These are phyloP conservation scores for Sporobolomyces roseus DNA, from an alignment of 768 basidiomycete species.

Conservation along the genomic window DNA sequence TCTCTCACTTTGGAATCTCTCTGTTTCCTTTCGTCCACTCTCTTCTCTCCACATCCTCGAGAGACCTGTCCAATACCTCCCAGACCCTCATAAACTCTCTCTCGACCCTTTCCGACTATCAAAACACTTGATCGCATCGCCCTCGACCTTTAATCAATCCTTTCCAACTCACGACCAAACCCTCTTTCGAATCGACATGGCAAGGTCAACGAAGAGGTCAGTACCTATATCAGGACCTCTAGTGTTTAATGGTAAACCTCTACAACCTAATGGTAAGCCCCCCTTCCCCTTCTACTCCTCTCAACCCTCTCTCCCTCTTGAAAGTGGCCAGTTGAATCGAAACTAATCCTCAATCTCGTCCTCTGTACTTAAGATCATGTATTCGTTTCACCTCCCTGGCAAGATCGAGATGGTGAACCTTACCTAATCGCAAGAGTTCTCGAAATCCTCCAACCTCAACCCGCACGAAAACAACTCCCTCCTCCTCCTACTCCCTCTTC, in stretches of 20 bases:
- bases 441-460: conserved; percentile 75
- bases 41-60: too few relatives aligned
- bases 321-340: too few relatives aligned
- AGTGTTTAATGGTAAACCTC: conserved; percentile 19
- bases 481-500: not conserved
- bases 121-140: too few relatives aligned
- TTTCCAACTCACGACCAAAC: too few relatives aligned
- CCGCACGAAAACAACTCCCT: not conserved
- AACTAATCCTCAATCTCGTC: not conserved
- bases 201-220: not conserved
- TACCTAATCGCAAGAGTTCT: conserved; percentile 95
- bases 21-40: too few relatives aligned
- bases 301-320: conserved; percentile 2
- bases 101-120: not conserved
- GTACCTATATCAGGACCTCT: not conserved
- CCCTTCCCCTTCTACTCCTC: not conserved
- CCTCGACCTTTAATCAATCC: too few relatives aligned
- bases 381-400: conserved; percentile 91
- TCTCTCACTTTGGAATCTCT: too few relatives aligned
- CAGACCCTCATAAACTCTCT: not conserved
- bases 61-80: not conserved
- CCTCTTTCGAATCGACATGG: conserved; percentile 9
- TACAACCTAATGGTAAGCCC: conserved; percentile 27
- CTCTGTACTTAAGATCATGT: conserved; percentile 78
- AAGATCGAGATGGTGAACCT: conserved; percentile 81